Percentiles rank a stretch among this genome's conserved stretches.
These are phyloP conservation scores for Colletotrichum sp. DNA, from an alignment of 2,329 filamentous ascomycete genomes.

Conservation along the genomic window DNA sequence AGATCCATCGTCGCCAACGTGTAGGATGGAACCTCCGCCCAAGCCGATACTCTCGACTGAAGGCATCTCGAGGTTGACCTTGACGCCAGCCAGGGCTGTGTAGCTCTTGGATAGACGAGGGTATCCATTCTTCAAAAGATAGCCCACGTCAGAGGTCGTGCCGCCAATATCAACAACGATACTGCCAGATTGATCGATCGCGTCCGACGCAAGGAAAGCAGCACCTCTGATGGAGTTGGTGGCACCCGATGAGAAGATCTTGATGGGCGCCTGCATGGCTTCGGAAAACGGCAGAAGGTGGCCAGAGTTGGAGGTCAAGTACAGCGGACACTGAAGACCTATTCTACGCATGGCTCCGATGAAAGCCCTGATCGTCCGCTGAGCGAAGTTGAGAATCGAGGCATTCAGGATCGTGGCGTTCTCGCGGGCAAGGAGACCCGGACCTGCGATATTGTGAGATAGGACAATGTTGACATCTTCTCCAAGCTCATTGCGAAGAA, in stretches of 20 bases:
- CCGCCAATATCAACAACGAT: slow-evolving; percentile 28
- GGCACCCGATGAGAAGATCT: slow-evolving; percentile 26
- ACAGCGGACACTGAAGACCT: slow-evolving; percentile 41
- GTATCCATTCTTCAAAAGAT: slow-evolving; percentile 25
- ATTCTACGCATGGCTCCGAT: slow-evolving; percentile 46
- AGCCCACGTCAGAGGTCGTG: slow-evolving; percentile 27
- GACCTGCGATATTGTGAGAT: slow-evolving; percentile 39
- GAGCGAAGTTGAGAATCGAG: slow-evolving; percentile 51
- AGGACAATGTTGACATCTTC: slow-evolving; percentile 25
- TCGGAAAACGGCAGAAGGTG: slow-evolving; percentile 24
- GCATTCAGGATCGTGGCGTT: slow-evolving; percentile 60
- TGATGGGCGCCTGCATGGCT: slow-evolving; percentile 25
- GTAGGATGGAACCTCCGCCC: slow-evolving; percentile 24
- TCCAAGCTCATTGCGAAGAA: slow-evolving; percentile 48
- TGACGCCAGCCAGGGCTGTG: slow-evolving; percentile 25
- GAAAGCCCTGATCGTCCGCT: slow-evolving; percentile 50
- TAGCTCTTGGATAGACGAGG: slow-evolving; percentile 26
- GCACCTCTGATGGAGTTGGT: slow-evolving; percentile 29
- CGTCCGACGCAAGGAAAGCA: slow-evolving; percentile 18
- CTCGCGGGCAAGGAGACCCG: slow-evolving; percentile 51
- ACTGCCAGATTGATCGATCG: slow-evolving; percentile 8
- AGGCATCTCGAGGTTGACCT: slow-evolving; percentile 28
- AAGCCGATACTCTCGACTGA: slow-evolving; percentile 27
- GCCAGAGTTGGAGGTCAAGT: slow-evolving; percentile 57
- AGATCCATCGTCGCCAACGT: not conserved